A percentile compares a stretch with the other conserved stretches of the same genome.
Evolutionary conservation across 352 stramenopile species (phyloP).

Genomic region (Peronosclerospora sorghi): DNA sequence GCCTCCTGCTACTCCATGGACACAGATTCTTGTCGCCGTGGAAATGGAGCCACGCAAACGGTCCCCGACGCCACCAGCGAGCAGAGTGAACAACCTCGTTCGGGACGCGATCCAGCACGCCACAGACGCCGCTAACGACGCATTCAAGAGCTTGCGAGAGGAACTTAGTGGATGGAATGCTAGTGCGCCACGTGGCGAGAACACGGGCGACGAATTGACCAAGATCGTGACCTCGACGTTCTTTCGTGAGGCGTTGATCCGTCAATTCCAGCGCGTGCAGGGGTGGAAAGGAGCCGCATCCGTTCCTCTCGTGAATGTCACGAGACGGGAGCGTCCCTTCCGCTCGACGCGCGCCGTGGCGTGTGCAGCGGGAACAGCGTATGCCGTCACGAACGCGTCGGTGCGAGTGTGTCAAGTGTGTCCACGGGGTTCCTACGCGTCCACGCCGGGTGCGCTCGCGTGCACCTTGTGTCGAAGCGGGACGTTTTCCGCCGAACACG

Average conservation of each 20-base stretch:
- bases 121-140: slow-evolving; percentile 6
- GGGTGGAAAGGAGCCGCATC: slow-evolving; percentile 7
- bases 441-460: slow-evolving; percentile 17
- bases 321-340: slow-evolving; percentile 11
- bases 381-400: slow-evolving; percentile 1
- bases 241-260: slow-evolving; percentile 16
- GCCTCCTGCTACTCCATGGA: background rate
- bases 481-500: slow-evolving; percentile 29
- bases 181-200: background rate
- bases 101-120: slow-evolving; percentile 7
- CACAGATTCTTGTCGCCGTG: slow-evolving; percentile 17
- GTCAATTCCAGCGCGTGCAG: slow-evolving; percentile 10
- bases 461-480: slow-evolving; percentile 28
- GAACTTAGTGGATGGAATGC: slow-evolving; percentile 5
- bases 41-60: too few species aligned
- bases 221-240: slow-evolving; percentile 5
- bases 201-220: slow-evolving; percentile 3
- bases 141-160: slow-evolving; percentile 7
- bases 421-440: slow-evolving; percentile 21
- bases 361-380: slow-evolving; percentile 25
- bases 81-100: background rate
- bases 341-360: slow-evolving; percentile 20
- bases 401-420: slow-evolving; percentile 21
- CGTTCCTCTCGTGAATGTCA: slow-evolving; percentile 11
- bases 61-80: too few species aligned